These are phyloP conservation scores for Russula compacta DNA, from an alignment of 768 basidiomycete species.

Conservation along the genomic window DNA sequence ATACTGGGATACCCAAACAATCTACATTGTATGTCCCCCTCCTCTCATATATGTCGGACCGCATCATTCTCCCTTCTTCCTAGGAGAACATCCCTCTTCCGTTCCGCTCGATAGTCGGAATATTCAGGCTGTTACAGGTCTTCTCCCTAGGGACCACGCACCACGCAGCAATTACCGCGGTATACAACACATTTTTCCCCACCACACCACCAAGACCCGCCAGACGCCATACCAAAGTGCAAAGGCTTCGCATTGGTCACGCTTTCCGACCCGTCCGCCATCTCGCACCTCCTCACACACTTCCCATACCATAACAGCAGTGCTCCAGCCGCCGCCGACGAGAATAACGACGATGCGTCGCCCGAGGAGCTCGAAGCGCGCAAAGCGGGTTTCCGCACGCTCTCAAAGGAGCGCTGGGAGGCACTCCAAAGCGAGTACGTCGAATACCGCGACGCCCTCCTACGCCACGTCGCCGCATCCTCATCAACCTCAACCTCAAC, in stretches of 20 bases:
- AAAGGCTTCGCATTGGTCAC: slow-evolving; percentile 74
- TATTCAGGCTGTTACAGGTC: slow-evolving; percentile 30
- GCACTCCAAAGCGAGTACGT: slow-evolving; percentile 60
- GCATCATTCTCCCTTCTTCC: neutral
- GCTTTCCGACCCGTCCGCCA: slow-evolving; percentile 34
- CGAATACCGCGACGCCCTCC: slow-evolving; percentile 45
- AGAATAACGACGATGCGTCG: neutral
- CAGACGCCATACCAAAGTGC: slow-evolving; percentile 44
- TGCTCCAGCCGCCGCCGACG: neutral
- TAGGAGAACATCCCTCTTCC: slow-evolving; percentile 65
- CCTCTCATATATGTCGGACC: neutral
- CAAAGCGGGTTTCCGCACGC: slow-evolving; percentile 50
- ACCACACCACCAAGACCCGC: slow-evolving; percentile 53
- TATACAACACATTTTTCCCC: slow-evolving; percentile 52
- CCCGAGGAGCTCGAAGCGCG: slow-evolving; percentile 34
- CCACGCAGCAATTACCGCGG: slow-evolving; percentile 1
- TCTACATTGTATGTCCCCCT: slow-evolving; percentile 54
- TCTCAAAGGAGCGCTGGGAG: slow-evolving; percentile 55
- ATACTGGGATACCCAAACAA: slow-evolving; percentile 54
- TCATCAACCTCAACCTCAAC: neutral
- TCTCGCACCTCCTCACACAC: slow-evolving; percentile 32
- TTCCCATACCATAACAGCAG: slow-evolving; percentile 54
- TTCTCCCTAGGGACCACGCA: neutral
- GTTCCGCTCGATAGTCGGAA: slow-evolving; percentile 42
- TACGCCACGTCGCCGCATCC: slow-evolving; percentile 27